These are phyloP conservation scores for Metschnikowia lochheadii DNA, from an alignment of 805 yeast species.

Conservation along the genomic window DNA sequence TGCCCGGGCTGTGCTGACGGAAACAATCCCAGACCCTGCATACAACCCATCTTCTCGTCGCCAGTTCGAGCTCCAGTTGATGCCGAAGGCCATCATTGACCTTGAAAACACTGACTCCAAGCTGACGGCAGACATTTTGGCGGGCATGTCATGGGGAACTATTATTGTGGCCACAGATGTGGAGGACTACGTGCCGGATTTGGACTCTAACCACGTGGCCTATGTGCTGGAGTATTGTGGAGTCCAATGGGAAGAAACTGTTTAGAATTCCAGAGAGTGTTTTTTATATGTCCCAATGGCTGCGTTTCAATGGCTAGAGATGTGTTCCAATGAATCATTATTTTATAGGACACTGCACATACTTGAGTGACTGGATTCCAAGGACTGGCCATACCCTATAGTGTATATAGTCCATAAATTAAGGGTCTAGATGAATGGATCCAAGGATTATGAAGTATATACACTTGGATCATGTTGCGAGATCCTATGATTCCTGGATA, in stretches of 20 bases:
- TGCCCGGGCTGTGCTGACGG: slow-evolving; percentile 39
- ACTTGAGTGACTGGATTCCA: too few species aligned
- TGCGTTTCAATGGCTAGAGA: too few species aligned
- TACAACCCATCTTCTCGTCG: slow-evolving; percentile 58
- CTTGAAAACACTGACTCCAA: slow-evolving; percentile 48
- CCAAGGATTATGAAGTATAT: too few species aligned
- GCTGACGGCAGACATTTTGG: slow-evolving; percentile 40
- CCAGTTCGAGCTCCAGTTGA: slow-evolving; percentile 80
- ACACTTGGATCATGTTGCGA: too few species aligned
- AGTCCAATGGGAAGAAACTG: slow-evolving; percentile 75
- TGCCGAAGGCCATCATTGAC: slow-evolving; percentile 90
- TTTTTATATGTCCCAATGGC: too few species aligned
- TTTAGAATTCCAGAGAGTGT: neutral
- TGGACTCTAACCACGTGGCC: slow-evolving; percentile 67
- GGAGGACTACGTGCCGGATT: slow-evolving; percentile 55
- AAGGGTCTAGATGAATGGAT: too few species aligned
- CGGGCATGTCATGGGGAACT: slow-evolving; percentile 98
- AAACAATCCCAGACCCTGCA: slow-evolving; percentile 53
- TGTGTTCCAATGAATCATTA: too few species aligned
- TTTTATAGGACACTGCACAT: too few species aligned
- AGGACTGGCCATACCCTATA: too few species aligned
- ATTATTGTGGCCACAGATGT: slow-evolving; percentile 75
- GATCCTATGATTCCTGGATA: too few species aligned
- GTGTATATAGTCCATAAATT: too few species aligned
- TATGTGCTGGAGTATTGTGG: slow-evolving; percentile 78